These are phyloP conservation scores for Cydonia oblonga DNA, from an alignment of 331 rosid species.

Conservation along the genomic window DNA sequence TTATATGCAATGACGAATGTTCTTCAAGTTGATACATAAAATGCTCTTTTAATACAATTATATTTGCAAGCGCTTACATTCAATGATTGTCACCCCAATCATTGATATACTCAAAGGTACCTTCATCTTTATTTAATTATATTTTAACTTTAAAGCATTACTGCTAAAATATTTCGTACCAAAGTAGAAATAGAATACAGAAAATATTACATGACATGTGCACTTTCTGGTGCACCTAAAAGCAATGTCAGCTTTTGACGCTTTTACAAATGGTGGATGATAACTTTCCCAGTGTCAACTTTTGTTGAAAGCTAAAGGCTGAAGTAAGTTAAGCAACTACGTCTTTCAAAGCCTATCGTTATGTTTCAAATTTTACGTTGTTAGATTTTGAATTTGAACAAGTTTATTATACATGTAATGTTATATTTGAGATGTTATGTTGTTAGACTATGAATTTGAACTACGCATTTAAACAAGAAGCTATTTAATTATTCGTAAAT, in stretches of 20 bases:
- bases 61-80: not conserved
- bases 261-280: not conserved
- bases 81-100: not conserved
- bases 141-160: not conserved
- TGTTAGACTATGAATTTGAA: not conserved
- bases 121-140: not conserved
- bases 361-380: no score
- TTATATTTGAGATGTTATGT: not conserved
- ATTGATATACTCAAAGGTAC: no score
- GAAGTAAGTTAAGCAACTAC: not conserved
- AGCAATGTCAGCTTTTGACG: not conserved
- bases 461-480: no score
- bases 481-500: no score
- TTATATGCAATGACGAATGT: no score
- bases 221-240: not conserved
- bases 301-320: not conserved
- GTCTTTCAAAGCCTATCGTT: not conserved
- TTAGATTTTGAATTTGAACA: no score
- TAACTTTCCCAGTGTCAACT: not conserved
- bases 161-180: not conserved
- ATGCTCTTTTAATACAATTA: not conserved
- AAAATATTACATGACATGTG: not conserved
- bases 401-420: no score
- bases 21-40: not conserved
- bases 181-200: not conserved